Base-by-base conservation (phyloP, 441 rosid species). In the Brassica balearica region DNA sequence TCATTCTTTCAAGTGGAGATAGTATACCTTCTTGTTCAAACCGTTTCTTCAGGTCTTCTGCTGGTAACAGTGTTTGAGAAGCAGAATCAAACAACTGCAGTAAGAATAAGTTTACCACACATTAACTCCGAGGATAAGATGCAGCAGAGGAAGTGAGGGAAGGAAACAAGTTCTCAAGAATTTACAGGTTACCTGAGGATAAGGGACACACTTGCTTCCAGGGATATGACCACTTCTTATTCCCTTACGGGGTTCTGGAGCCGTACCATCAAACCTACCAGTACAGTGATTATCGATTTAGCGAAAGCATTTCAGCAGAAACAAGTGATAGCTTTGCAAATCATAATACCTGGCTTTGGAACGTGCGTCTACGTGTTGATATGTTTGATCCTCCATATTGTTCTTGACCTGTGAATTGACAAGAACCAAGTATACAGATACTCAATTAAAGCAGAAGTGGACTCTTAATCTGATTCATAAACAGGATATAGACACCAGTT, bases 221-320 rank as follows among this genome's bases (percentile, higher is more conserved):
- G 98, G 98, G 32, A 95, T 87, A 86, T 95, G 97, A 71, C 98
- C 97, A 51, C 98, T 89, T 74, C 88, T 89, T 73, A 92, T 82
- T 74, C 97, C 98, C 81, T 95, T 95, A 27, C 97, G 91, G 56
- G 95, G 97, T 77, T 95, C 98, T 9, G 94, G 90, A 25, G 88
- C 97, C 74, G 85, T 68, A 58, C 97, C 98, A 27, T 92, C 93
- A 85, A 95, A 95, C 87, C 97, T 95, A 88, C 75, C 43, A 43
- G 46, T 38, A 38, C 0, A 38, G 22, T 62, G 73, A 19, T 72
- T n/a, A 58, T 71, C 53, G 8, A 14, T 15, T 58, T 60, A 10
- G 41, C 41, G 0, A 34, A 34, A 34, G 41, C 34, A 29, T 29
- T 29, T 34, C 10, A 34, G 8, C 9, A 34, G 11, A 9, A 38